Evolutionary conservation across 2,329 filamentous ascomycete species (phyloP), one percentile per base, ranked within the genome.

Genomic region (Huntiella omanensis): DNA sequence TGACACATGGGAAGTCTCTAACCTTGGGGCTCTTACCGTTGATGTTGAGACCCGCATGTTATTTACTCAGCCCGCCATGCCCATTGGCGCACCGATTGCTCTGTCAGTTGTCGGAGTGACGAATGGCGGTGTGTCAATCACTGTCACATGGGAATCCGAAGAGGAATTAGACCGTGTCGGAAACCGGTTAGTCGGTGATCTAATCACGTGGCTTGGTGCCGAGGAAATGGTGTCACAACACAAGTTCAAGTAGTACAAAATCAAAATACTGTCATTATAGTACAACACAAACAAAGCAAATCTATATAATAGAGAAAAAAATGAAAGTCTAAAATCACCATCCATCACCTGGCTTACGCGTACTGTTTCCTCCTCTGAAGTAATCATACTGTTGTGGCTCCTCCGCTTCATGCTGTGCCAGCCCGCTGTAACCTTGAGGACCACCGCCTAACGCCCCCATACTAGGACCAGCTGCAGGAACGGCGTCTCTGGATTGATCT

Each of bases 381-480:
- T 75, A 75, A 55, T 75, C 71, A 52, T 75, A 75, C 50, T 66
- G 63, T 53, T 63, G 58, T 6, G 70, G 68, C 37, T 71, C 68
- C 15, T 64, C 58, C 6, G 62, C 59, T 47, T 75, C 72, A 36
- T 61, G 58, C 55, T 77, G 73, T 0, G 73, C 68, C 46, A 79
- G 57, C 19, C 68, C 68, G 11, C 71, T 75, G 55, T 79, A 79
- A 0, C 75, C 74, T 43, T 65, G 62, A 1, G 72, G 70, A 2
- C 73, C 73, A 45, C 72, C 71, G 13, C 72, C 73, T 13, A 75
- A 57, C 50, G 72, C 70, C 8, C 71, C 69, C 4, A 59, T 54
- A 8, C 66, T 66, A 1, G 67, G 63, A 2, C 66, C 64, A 2
- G 65, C 39, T 8, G 46, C n/a, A 17, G 37, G 28, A 5, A 47